Evolutionary conservation across 257 asterid genomes (phyloP).

Genomic region (Rhazya stricta): DNA sequence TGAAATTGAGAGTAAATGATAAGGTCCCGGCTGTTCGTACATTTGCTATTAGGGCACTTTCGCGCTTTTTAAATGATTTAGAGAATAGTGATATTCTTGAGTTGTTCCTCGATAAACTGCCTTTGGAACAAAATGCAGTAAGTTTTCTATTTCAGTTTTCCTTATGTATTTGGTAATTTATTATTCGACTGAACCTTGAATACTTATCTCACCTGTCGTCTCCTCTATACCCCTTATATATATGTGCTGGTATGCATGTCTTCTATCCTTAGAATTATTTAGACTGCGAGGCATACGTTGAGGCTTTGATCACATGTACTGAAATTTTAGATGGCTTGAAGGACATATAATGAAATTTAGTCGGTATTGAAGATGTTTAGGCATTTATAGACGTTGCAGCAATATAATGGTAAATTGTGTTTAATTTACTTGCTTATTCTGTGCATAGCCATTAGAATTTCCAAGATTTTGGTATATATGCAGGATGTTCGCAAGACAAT

Average conservation of each 20-base stretch:
- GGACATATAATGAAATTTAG: too few species aligned
- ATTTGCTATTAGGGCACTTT: constrained; percentile 84
- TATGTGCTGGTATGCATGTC: not conserved
- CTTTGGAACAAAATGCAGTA: constrained; percentile 73
- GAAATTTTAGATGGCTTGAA: not conserved
- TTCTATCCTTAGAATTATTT: not conserved
- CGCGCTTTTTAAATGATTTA: constrained; percentile 71
- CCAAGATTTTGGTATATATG: constrained; percentile 13
- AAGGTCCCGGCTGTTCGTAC: constrained; percentile 73
- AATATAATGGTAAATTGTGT: not conserved
- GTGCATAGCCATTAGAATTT: not conserved
- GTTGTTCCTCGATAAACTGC: constrained; percentile 62
- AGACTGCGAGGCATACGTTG: not conserved
- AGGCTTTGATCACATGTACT: not conserved
- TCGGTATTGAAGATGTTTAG: not conserved
- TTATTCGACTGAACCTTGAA: not conserved
- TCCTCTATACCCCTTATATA: not conserved
- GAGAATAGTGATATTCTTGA: constrained; percentile 78
- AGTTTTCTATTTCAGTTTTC: constrained; percentile 13
- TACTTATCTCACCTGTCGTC: not conserved
- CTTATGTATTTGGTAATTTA: not conserved
- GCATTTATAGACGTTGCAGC: not conserved
- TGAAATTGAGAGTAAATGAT: constrained; percentile 70
- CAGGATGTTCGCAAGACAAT: constrained; percentile 89
- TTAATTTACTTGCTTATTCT: not conserved